Evolutionary conservation across 352 stramenopile species (phyloP).

Genomic region (Thraustochytrium sp.): DNA sequence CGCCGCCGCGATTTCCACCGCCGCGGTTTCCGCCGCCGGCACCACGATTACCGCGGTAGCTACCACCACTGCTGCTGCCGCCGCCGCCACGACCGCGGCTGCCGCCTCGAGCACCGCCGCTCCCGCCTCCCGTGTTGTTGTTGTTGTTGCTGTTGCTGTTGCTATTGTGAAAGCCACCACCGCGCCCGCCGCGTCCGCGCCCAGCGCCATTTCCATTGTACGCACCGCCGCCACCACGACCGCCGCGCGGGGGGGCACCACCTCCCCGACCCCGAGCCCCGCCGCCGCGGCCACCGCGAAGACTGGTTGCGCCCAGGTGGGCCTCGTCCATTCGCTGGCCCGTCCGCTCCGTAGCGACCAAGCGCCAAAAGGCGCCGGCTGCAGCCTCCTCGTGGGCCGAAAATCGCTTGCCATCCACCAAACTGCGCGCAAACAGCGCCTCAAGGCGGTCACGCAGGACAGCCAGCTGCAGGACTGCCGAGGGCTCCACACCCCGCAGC

Average conservation of each 20-base stretch:
- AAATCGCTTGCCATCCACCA: background rate
- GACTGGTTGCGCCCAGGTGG: background rate
- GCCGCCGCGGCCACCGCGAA: background rate
- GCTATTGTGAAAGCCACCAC: background rate
- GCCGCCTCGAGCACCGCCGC: background rate
- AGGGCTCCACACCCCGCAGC: background rate
- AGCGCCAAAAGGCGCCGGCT: background rate
- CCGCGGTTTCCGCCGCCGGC: no score
- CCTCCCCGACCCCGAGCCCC: background rate
- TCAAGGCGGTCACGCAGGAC: constrained; percentile 4
- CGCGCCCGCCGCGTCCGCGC: background rate
- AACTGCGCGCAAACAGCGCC: background rate
- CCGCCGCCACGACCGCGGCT: background rate
- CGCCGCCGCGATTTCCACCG: no score
- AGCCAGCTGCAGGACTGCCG: background rate
- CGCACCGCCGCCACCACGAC: background rate
- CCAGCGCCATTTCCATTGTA: background rate
- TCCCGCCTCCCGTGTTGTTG: background rate
- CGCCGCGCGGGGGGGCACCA: background rate
- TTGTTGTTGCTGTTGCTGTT: background rate
- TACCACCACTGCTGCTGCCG: background rate
- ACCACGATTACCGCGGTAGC: no score
- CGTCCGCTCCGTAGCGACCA: background rate
- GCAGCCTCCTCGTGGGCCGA: background rate
- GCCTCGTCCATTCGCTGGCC: background rate